phyloP scores from a whole-genome alignment of 371 early-diverging fungal species.

The Rhizopus sp. region DNA sequence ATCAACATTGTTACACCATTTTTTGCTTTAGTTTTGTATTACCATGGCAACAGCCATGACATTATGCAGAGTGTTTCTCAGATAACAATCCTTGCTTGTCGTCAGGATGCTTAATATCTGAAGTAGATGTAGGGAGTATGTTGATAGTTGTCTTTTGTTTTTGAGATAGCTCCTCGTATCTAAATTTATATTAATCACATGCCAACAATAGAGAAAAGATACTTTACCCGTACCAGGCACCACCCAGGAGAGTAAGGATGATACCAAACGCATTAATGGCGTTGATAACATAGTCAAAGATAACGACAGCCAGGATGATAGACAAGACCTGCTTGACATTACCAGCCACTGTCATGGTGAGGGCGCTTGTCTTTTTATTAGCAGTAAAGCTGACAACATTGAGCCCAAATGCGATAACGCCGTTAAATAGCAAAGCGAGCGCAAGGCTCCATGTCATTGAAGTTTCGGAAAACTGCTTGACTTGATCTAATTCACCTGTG shows the following conservation, averaged over 20 bases:
- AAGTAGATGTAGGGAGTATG: neutral
- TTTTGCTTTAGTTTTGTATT: neutral
- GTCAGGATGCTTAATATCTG: neutral
- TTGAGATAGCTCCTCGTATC: conserved; percentile 4
- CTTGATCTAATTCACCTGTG: conserved; percentile 68
- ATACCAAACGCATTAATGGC: conserved; percentile 74
- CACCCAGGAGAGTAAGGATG: conserved; percentile 76
- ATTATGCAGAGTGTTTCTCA: neutral
- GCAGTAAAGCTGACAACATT: conserved; percentile 85
- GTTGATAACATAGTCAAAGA: conserved; percentile 73
- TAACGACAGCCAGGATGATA: conserved; percentile 73
- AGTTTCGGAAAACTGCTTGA: conserved; percentile 46
- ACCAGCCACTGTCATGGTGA: conserved; percentile 90
- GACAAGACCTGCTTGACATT: conserved; percentile 86
- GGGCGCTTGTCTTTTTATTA: conserved; percentile 80
- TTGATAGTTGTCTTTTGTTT: neutral
- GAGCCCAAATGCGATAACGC: conserved; percentile 80
- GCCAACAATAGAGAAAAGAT: neutral
- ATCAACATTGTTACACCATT: neutral
- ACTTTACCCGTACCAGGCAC: conserved; percentile 60
- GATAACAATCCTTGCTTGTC: neutral
- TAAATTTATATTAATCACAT: neutral
- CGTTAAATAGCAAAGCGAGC: conserved; percentile 70
- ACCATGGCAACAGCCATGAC: conserved; percentile 10
- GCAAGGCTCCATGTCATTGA: conserved; percentile 45